These are phyloP conservation scores for Xylaria bambusicola DNA, from an alignment of 495 filamentous ascomycete species.

Conservation along the genomic window DNA sequence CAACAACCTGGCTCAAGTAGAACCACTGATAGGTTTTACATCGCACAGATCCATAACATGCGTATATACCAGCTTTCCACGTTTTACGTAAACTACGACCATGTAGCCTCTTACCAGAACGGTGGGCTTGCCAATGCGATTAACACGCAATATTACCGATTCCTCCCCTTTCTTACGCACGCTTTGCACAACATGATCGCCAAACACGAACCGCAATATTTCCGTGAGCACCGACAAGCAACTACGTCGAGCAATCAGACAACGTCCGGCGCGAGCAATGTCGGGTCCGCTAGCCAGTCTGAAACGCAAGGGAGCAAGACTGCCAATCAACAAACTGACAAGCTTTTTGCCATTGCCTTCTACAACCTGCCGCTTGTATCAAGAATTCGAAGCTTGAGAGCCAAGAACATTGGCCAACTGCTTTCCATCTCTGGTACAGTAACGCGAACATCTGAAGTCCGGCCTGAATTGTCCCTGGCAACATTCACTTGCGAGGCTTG, in stretches of 20 bases:
- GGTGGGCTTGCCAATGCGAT: slow-evolving; percentile 81
- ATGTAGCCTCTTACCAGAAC: slow-evolving; percentile 69
- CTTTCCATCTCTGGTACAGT: slow-evolving; percentile 95
- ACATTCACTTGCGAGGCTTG: slow-evolving; percentile 93
- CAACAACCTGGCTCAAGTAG: slow-evolving; percentile 73
- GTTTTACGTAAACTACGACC: slow-evolving; percentile 93
- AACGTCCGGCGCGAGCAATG: slow-evolving; percentile 68
- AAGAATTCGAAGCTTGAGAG: slow-evolving; percentile 83
- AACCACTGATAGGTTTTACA: slow-evolving; percentile 90
- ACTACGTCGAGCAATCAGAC: slow-evolving; percentile 61
- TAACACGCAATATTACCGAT: slow-evolving; percentile 89
- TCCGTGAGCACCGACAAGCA: slow-evolving; percentile 81
- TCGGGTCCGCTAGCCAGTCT: slow-evolving; percentile 61
- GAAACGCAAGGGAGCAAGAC: slow-evolving; percentile 68
- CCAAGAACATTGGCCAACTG: slow-evolving; percentile 86
- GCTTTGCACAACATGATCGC: slow-evolving; percentile 91
- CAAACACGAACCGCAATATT: slow-evolving; percentile 93
- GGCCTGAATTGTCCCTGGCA: slow-evolving; percentile 87
- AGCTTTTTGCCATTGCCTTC: slow-evolving; percentile 91
- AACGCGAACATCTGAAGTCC: slow-evolving; percentile 93
- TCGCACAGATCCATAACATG: slow-evolving; percentile 93
- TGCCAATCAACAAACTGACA: slow-evolving; percentile 94
- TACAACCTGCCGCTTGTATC: slow-evolving; percentile 97
- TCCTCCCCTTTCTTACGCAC: slow-evolving; percentile 86
- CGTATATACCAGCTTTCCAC: slow-evolving; percentile 84